Evolutionary conservation across 2,329 filamentous ascomycete genomes (phyloP), one percentile per base, ranked within the genome.

Genomic region (Dothideomycetes sp.): DNA sequence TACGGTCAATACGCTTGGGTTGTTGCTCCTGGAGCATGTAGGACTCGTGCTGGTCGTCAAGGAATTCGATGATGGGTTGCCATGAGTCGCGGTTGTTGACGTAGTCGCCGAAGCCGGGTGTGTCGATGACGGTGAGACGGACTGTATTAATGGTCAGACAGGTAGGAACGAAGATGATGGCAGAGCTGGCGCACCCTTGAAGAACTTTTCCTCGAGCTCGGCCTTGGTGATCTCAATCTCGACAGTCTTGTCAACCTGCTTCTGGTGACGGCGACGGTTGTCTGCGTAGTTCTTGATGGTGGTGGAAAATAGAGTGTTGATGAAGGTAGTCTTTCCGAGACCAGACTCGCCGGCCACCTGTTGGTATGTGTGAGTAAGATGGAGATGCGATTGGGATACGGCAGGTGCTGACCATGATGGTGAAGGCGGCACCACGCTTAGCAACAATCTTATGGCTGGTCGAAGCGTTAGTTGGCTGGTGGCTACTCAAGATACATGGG

Each of bases 261-360:
- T 98, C 70, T 91, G 85, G 69, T 98, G 91, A 62, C 91, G 85
- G 68, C 87, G 84, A 77, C 94, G 94, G 78, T 98, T 89, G 69
- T 98, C 91, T 76, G 91, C 91, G 67, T 98, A 98, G 78, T 96
- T 98, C 78, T 98, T 98, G 78, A 98, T 98, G 57, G 91, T 98
- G 53, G 93, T 98, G 49, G 91, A 98, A 77, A 98, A 98, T 47
- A 98, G 81, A 46, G 91, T 98, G 80, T 98, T 98, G 80, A 98
- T 96, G 71, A 98, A 98, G 58, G 91, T 98, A 18, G 93, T 98
- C 79, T 98, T 98, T 73, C 91, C 91, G 55, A 96, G 72, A 61
- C 89, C 89, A 53, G 91, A 96, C 73, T 98, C 89, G 71, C 89
- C 89, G 71, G 91, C 91, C 69, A 96, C 87, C 87, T 94, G 58